Conservation (phyloP, 306 rosid genomes). For the Gastrolobium bilobum region DNA sequence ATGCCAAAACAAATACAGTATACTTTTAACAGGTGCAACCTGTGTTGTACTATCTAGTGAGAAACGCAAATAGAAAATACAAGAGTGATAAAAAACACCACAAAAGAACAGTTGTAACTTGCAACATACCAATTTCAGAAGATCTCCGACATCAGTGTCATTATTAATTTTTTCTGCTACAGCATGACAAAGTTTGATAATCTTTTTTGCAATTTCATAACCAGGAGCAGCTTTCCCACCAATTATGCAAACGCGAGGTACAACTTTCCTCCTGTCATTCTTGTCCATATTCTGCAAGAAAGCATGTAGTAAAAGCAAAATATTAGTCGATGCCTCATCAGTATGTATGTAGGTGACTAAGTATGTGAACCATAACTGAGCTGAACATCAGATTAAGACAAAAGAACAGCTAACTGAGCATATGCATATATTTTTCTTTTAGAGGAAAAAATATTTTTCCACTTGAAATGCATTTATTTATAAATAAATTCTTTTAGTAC, state of each 20-base stretch:
- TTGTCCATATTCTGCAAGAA: constrained; percentile 67
- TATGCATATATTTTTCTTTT: constrained; percentile 29
- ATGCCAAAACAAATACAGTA: constrained; percentile 14
- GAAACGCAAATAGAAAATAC: constrained; percentile 42
- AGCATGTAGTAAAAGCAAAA: constrained; percentile 29
- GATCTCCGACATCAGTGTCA: constrained; percentile 72
- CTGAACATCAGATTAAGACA: constrained; percentile 27
- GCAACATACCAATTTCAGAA: constrained; percentile 65
- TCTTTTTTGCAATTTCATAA: constrained; percentile 76
- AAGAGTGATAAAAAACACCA: constrained; percentile 8
- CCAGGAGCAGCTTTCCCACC: constrained; percentile 91
- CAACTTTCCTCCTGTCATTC: constrained; percentile 67
- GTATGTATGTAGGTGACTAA: constrained; percentile 7
- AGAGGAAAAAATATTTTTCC: not conserved
- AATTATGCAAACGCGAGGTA: constrained; percentile 82
- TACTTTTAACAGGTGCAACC: constrained; percentile 25
- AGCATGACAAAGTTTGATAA: constrained; percentile 76
- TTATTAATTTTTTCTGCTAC: constrained; percentile 74
- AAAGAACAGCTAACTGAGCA: constrained; percentile 16
- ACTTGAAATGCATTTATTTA: constrained; percentile 26
- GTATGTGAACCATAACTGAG: constrained; percentile 14
- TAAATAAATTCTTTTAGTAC: constrained; percentile 20
- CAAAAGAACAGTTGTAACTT: constrained; percentile 1
- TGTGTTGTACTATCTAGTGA: not conserved
- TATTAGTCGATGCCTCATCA: constrained; percentile 32